Base-by-base conservation (phyloP, 2,329 filamentous ascomycete genomes). In the Sclerotinia trifoliorum region DNA sequence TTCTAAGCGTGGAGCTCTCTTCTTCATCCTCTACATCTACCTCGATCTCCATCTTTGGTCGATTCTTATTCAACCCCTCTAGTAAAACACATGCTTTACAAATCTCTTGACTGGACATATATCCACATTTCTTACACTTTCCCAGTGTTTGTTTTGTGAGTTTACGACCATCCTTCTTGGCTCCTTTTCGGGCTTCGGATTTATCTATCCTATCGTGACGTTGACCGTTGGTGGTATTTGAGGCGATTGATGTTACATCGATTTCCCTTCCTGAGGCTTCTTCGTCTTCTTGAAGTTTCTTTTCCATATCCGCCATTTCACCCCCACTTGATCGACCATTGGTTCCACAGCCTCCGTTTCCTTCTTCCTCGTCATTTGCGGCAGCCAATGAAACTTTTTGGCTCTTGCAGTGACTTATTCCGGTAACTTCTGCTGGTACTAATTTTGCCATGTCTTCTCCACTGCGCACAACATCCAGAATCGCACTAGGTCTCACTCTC, bases 401-500 rank as follows among this genome's bases (percentile, higher is more conserved):
- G 74, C 80, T 81, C 62, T 81, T 82, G 75, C 84, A 85, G 48
- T 76, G 79, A 71, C 82, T 83, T 11, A 80, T 78, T 29, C 82
- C 81, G 35, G 78, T 80, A 21, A 85, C 78, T 67, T 85, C 83
- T 19, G 83, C 83, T 0, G 91, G 91, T 0, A 95, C 91, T n/a
- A 98, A 82, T 68, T 87, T 88, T 13, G 93, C 94, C 92, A 99
- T 97, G 73, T 98, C 95, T 79, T 98, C 94, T 49, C 95, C 95
- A 76, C 94, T 97, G 68, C 91, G 86, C 39, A 99, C 94, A 65
- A 99, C 93, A 77, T 99, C 95, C 67, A 99, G 78, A 64, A 99
- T 98, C 4, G 94, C 94, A 75, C 94, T 97, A 1, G 95, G 94
- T 2, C 95, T 86, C 10, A 99, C 92, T 74, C 91, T 91, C 80